Percentiles rank a stretch among this genome's conserved stretches.
These are phyloP conservation scores for Polychaeton citri DNA, from an alignment of 2,329 filamentous ascomycete species.

Conservation along the genomic window DNA sequence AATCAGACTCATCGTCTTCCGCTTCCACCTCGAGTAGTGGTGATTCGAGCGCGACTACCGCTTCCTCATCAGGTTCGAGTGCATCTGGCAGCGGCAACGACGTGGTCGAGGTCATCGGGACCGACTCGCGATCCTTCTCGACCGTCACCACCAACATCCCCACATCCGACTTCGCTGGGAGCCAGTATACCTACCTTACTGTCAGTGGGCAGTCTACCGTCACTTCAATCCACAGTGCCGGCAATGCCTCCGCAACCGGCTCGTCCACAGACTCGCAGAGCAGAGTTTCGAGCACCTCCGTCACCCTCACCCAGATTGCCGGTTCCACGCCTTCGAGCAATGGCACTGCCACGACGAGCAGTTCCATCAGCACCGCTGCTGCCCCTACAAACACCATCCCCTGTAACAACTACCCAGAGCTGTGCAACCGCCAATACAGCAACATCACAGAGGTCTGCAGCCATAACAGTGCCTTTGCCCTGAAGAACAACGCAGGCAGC, in stretches of 20 bases:
- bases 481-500: constrained; percentile 55
- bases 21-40: constrained; percentile 6
- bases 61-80: constrained; percentile 1
- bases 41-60: background rate
- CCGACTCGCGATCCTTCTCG: constrained; percentile 9
- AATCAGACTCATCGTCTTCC: constrained; percentile 9
- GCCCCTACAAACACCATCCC: constrained; percentile 56
- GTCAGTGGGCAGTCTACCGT: constrained; percentile 13
- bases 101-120: constrained; percentile 9
- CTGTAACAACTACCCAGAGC: constrained; percentile 59
- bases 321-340: constrained; percentile 7
- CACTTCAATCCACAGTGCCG: constrained; percentile 13
- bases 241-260: constrained; percentile 30
- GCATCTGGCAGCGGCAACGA: background rate
- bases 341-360: constrained; percentile 10
- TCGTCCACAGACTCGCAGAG: constrained; percentile 22
- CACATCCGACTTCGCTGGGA: constrained; percentile 13
- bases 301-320: constrained; percentile 11
- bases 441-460: constrained; percentile 68
- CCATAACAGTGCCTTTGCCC: constrained; percentile 71
- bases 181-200: constrained; percentile 15
- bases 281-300: constrained; percentile 9
- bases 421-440: constrained; percentile 64
- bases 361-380: constrained; percentile 14
- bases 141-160: constrained; percentile 11